These are phyloP conservation scores for Colletotrichum musicola DNA, from an alignment of 2,329 filamentous ascomycete species.

Conservation along the genomic window DNA sequence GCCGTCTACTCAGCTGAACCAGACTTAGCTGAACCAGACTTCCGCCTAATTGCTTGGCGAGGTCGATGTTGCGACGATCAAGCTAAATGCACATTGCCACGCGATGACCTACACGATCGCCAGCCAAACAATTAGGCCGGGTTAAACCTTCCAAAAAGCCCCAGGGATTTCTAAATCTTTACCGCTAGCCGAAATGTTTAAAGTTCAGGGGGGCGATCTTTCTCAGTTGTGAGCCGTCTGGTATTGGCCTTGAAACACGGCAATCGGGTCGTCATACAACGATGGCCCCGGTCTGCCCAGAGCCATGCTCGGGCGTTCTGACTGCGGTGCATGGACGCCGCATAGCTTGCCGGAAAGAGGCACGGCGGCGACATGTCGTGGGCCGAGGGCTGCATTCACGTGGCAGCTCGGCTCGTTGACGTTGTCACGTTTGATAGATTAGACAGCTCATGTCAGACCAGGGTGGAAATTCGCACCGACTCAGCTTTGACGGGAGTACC, in stretches of 20 bases:
- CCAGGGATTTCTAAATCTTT: not conserved
- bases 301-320: not conserved
- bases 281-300: not conserved
- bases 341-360: slow-evolving; percentile 15
- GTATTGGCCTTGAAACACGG: slow-evolving; percentile 24
- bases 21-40: not conserved
- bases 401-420: slow-evolving; percentile 22
- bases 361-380: not conserved
- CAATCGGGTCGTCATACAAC: not conserved
- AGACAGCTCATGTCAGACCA: slow-evolving; percentile 7
- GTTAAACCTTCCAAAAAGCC: not conserved
- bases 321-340: not conserved
- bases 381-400: slow-evolving; percentile 14
- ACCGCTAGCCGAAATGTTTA: not conserved
- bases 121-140: not conserved
- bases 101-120: not conserved
- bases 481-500: no score
- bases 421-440: slow-evolving; percentile 14
- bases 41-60: not conserved
- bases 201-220: slow-evolving; percentile 6
- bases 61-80: not conserved
- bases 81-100: not conserved
- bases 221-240: slow-evolving; percentile 16
- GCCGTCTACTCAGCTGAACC: not conserved
- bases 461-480: not conserved